These are phyloP conservation scores for Volvox carteri DNA, from an alignment of 163 green algal genomes.

Conservation along the genomic window DNA sequence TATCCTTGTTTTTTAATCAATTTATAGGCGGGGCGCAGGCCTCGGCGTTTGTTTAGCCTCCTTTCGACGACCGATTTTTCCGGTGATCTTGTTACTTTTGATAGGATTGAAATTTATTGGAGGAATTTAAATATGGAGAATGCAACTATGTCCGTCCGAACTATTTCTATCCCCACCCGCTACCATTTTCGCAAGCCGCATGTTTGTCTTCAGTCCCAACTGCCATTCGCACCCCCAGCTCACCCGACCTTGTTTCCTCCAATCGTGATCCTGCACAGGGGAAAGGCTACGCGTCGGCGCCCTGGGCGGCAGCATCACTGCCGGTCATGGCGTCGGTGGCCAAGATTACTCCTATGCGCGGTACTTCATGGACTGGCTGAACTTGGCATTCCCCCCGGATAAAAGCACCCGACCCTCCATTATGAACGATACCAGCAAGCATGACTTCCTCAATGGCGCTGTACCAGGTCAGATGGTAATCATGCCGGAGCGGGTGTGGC, in stretches of 20 bases:
- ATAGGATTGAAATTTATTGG: not conserved
- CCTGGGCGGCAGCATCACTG: conserved; percentile 19
- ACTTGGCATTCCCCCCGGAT: not conserved
- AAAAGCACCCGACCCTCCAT: not conserved
- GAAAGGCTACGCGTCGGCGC: not conserved
- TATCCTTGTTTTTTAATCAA: not conserved
- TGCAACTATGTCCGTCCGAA: too few species aligned
- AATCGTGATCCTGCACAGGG: not conserved
- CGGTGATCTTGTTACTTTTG: not conserved
- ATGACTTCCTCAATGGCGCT: not conserved
- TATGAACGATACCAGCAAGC: not conserved
- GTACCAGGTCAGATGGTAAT: not conserved
- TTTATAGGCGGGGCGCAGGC: not conserved
- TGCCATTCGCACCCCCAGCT: too few species aligned
- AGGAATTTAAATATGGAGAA: not conserved
- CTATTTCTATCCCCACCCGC: too few species aligned
- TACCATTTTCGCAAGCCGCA: too few species aligned
- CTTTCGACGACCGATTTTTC: not conserved
- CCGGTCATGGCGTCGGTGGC: conserved; percentile 9
- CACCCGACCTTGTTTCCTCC: too few species aligned
- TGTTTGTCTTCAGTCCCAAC: too few species aligned
- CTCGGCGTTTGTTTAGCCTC: not conserved
- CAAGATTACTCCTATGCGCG: not conserved
- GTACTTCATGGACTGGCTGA: conserved; percentile 16
- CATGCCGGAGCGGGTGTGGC: not conserved